These are phyloP conservation scores for Calonectria montana DNA, from an alignment of 2,329 filamentous ascomycete genomes.

Conservation along the genomic window DNA sequence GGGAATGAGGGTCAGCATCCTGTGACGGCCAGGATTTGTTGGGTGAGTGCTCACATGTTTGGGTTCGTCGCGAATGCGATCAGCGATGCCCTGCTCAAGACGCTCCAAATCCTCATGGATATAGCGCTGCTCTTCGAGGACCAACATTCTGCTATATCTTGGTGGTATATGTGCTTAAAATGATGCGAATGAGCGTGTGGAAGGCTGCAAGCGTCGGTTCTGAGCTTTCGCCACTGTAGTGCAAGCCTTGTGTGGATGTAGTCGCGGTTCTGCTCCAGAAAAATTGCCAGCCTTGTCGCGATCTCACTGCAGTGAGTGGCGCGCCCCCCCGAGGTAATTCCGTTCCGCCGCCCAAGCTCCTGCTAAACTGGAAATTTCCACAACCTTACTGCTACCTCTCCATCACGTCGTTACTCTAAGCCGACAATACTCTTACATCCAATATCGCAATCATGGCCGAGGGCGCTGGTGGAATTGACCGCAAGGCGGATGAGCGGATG, in stretches of 20 bases:
- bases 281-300: constrained; percentile 45
- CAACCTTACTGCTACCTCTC: constrained; percentile 41
- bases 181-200: no score
- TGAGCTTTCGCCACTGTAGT: background rate
- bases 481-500: constrained; percentile 94
- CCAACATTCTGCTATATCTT: constrained; percentile 69
- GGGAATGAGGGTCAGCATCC: constrained; percentile 36
- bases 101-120: constrained; percentile 97
- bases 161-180: background rate
- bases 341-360: constrained; percentile 32
- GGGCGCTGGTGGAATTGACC: constrained; percentile 79
- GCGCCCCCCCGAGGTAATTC: constrained; percentile 46
- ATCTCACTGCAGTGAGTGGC: constrained; percentile 33
- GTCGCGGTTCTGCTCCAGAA: constrained; percentile 25
- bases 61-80: constrained; percentile 89
- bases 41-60: constrained; percentile 73
- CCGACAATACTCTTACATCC: constrained; percentile 2
- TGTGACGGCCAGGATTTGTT: background rate
- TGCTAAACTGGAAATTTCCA: constrained; percentile 35
- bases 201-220: background rate
- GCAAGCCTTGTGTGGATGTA: background rate
- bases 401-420: constrained; percentile 25
- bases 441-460: constrained; percentile 80
- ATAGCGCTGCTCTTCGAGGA: constrained; percentile 92
- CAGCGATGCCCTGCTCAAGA: constrained; percentile 91